A percentile compares a stretch with the other conserved stretches of the same genome.
Conservation (phyloP, 805 yeast species). For the Isabelozyma gotoi region DNA sequence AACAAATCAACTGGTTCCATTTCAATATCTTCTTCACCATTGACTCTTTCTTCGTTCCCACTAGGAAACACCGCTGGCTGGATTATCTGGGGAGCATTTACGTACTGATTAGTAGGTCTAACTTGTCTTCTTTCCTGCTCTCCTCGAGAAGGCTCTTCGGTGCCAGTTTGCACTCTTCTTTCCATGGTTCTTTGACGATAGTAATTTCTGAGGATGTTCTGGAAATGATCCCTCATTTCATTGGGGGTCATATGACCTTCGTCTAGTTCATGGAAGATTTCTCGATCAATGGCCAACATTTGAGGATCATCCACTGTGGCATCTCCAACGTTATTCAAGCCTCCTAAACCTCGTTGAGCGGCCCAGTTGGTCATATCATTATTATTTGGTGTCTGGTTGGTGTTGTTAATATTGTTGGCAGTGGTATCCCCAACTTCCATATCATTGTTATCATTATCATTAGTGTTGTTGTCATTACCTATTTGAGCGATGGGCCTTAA, state of each 20-base stretch:
- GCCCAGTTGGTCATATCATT: slow-evolving; percentile 18
- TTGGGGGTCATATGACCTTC: slow-evolving; percentile 29
- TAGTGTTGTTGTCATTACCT: neutral
- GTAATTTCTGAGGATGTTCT: slow-evolving; percentile 24
- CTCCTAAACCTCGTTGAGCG: slow-evolving; percentile 29
- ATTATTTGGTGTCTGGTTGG: slow-evolving; percentile 5
- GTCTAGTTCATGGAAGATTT: slow-evolving; percentile 28
- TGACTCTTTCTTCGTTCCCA: slow-evolving; percentile 13
- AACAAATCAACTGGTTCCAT: slow-evolving; percentile 30
- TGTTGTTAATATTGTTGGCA: neutral
- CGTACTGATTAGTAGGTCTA: neutral
- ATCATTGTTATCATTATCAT: slow-evolving; percentile 2
- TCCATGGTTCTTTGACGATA: slow-evolving; percentile 20
- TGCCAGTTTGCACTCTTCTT: slow-evolving; percentile 1
- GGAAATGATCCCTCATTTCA: slow-evolving; percentile 34
- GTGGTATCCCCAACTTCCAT: neutral
- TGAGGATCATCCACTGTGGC: slow-evolving; percentile 12
- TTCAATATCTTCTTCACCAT: slow-evolving; percentile 33
- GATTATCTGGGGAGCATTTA: slow-evolving; percentile 38
- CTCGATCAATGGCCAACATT: slow-evolving; percentile 26
- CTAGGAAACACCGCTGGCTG: slow-evolving; percentile 43
- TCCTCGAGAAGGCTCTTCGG: neutral
- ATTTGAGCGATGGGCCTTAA: neutral
- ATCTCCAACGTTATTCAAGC: slow-evolving; percentile 13
- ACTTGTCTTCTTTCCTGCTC: slow-evolving; percentile 1